phyloP scores from a whole-genome alignment of 2,329 filamentous ascomycete genomes.

The Trichoderma polysporum region DNA sequence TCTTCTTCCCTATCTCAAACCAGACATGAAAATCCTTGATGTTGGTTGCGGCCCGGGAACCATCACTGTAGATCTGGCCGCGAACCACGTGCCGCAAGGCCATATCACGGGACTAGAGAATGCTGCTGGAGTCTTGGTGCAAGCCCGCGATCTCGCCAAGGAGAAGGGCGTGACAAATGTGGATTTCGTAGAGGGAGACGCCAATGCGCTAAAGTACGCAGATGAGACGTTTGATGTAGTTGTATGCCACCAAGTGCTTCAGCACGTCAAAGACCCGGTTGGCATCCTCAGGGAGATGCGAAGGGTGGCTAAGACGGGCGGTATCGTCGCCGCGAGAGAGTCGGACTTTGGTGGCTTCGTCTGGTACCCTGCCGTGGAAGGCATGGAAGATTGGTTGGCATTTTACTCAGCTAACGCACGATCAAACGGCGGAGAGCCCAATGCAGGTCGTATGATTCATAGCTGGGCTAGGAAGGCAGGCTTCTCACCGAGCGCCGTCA shows the following conservation, averaged over 20 bases:
- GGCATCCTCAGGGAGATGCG: slow-evolving; percentile 40
- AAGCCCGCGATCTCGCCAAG: slow-evolving; percentile 31
- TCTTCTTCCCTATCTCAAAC: slow-evolving; percentile 41
- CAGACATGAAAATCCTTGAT: slow-evolving; percentile 43
- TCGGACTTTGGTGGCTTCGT: slow-evolving; percentile 26
- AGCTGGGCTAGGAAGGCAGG: slow-evolving; percentile 27
- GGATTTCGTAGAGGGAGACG: slow-evolving; percentile 35
- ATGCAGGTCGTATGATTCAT: slow-evolving; percentile 27
- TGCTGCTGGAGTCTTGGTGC: slow-evolving; percentile 33
- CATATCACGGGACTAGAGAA: slow-evolving; percentile 41
- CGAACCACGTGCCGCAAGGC: slow-evolving; percentile 36
- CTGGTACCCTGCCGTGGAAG: slow-evolving; percentile 28
- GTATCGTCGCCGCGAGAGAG: slow-evolving; percentile 38
- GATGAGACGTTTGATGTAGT: slow-evolving; percentile 44
- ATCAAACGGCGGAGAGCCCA: slow-evolving; percentile 25
- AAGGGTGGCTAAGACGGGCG: slow-evolving; percentile 42
- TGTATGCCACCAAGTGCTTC: slow-evolving; percentile 40
- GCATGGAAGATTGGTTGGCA: slow-evolving; percentile 24
- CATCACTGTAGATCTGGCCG: slow-evolving; percentile 43
- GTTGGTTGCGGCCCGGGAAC: slow-evolving; percentile 50
- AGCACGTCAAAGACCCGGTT: slow-evolving; percentile 39
- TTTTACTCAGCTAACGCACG: slow-evolving; percentile 24
- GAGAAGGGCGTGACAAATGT: slow-evolving; percentile 34
- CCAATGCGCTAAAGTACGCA: slow-evolving; percentile 34
- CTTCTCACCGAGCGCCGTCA: slow-evolving; percentile 21